These are phyloP conservation scores for Lupinus albus DNA, from an alignment of 306 rosid genomes.

Conservation along the genomic window DNA sequence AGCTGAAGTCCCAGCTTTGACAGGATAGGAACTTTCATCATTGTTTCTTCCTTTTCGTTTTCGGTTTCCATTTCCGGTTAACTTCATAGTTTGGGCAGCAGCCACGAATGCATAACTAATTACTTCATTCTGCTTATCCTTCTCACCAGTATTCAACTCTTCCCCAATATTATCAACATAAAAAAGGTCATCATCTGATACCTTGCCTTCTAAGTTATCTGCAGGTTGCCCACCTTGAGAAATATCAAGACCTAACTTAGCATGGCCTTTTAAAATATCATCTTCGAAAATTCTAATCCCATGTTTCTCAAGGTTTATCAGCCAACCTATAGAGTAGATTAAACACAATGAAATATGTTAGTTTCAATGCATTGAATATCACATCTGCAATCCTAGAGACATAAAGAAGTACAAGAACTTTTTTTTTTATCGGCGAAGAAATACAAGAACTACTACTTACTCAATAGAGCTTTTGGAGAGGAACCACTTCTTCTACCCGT, in stretches of 20 bases:
- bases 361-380: no score
- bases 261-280: conserved; percentile 41
- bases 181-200: conserved; percentile 56
- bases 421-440: no score
- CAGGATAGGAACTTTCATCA: conserved; percentile 26
- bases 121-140: conserved; percentile 44
- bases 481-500: no score
- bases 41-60: conserved; percentile 55
- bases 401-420: no score
- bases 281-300: conserved; percentile 72
- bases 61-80: conserved; percentile 39
- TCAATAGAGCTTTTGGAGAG: no score
- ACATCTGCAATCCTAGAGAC: no score
- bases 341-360: conserved; percentile 37
- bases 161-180: conserved; percentile 58
- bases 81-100: conserved; percentile 62
- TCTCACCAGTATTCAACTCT: conserved; percentile 40
- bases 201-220: conserved; percentile 44
- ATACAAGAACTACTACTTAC: no score
- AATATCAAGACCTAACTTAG: conserved; percentile 43
- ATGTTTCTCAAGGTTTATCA: conserved; percentile 61
- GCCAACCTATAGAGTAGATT: conserved; percentile 60
- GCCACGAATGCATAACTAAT: conserved; percentile 55
- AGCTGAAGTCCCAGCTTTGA: conserved; percentile 39
- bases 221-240: conserved; percentile 36